phyloP scores from a whole-genome alignment of 495 filamentous ascomycete genomes.

The Chaetomidium leptoderma region DNA sequence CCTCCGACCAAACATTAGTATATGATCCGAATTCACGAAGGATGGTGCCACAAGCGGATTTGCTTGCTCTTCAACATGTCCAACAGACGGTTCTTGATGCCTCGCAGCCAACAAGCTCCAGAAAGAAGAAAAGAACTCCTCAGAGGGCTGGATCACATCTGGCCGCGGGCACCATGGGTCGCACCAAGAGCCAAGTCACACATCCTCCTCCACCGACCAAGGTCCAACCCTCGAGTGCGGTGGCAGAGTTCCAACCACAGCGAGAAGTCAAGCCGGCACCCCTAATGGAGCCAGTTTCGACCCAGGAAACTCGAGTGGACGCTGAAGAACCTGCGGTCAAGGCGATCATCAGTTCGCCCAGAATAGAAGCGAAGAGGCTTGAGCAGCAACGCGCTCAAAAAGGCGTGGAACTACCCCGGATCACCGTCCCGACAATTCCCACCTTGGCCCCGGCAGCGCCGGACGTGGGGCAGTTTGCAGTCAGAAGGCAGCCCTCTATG shows the following conservation, averaged over 20 bases:
- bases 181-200: conserved; percentile 26
- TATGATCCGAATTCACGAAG: conserved; percentile 57
- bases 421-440: not conserved
- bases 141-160: conserved; percentile 34
- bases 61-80: conserved; percentile 37
- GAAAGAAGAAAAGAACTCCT: conserved; percentile 49
- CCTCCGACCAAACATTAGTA: conserved; percentile 40
- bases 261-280: not conserved
- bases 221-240: conserved; percentile 24
- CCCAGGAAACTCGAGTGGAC: not conserved
- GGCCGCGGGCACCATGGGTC: conserved; percentile 36
- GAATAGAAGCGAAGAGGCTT: conserved; percentile 16
- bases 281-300: not conserved
- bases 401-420: not conserved
- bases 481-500: conserved; percentile 56
- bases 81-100: conserved; percentile 44
- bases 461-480: conserved; percentile 10
- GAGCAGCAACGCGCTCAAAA: conserved; percentile 15
- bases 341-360: conserved; percentile 21
- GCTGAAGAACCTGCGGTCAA: conserved; percentile 19
- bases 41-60: conserved; percentile 43
- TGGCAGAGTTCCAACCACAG: conserved; percentile 7
- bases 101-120: conserved; percentile 48
- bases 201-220: conserved; percentile 34
- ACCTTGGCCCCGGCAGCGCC: not conserved